Evolutionary conservation across 2,329 filamentous ascomycete genomes (phyloP).

Genomic region (Lasiodiplodia citricola): DNA sequence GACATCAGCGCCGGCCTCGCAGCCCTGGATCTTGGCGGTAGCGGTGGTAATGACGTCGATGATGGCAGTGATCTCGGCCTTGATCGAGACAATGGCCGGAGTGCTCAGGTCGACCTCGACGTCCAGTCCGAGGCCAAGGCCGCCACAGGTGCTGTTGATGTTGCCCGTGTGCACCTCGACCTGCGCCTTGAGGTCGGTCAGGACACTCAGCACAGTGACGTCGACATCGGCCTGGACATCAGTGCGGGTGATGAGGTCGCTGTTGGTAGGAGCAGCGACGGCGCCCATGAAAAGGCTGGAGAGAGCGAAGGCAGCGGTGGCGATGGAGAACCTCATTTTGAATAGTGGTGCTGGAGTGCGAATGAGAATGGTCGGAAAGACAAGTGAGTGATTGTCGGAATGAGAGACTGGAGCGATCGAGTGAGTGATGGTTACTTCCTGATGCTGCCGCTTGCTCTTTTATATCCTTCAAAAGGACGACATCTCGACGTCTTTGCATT

Average conservation of each 20-base stretch:
- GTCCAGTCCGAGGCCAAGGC: not conserved
- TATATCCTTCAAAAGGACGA: not conserved
- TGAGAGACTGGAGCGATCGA: not conserved
- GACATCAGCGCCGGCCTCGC: constrained; percentile 1
- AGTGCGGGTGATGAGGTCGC: not conserved
- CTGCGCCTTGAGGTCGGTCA: constrained; percentile 6
- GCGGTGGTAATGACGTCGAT: constrained; percentile 6
- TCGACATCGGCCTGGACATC: not conserved
- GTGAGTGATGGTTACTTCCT: not conserved
- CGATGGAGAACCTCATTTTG: not conserved
- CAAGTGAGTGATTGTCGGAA: not conserved
- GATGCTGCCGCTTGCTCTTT: not conserved
- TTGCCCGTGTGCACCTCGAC: constrained; percentile 14
- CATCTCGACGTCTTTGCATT: not conserved
- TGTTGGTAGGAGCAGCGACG: constrained; percentile 19
- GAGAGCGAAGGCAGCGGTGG: constrained; percentile 3
- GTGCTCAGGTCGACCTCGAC: not conserved
- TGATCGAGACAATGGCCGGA: constrained; percentile 4
- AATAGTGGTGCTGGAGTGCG: not conserved
- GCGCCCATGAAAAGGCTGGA: constrained; percentile 24
- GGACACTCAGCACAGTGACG: not conserved
- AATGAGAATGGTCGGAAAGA: not conserved
- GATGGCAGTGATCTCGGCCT: constrained; percentile 18
- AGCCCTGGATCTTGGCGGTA: constrained; percentile 1
- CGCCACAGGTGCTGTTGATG: constrained; percentile 21